Evolutionary conservation across 2,329 filamentous ascomycete genomes (phyloP), one percentile per base, ranked within the genome.

Genomic region (Cladosporium sp.): DNA sequence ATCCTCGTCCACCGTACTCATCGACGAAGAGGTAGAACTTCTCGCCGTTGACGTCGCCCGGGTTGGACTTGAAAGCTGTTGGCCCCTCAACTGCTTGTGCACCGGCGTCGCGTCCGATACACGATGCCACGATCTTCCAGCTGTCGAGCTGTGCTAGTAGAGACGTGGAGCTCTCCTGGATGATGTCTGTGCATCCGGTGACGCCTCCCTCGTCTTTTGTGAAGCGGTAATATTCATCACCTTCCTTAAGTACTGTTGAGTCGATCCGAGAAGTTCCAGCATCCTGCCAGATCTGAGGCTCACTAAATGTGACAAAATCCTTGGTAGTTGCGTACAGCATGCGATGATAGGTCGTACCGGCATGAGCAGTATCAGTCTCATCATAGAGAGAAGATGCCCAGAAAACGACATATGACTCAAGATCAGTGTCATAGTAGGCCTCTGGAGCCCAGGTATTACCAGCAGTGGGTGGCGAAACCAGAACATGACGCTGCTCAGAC

Each of bases 11-110:
- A 1, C 65, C 70, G 56, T 81, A 83, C 61, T 83, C 80, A 45
- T 83, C 80, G 0, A 82, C 78, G 45, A 83, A 82, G 0, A 83
- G 75, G 61, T 81, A 83, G 61, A 75, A 83, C 65, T 80, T 82
- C 15, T 80, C 72, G 8, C 80, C 80, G 54, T 81, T 72, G 3
- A 74, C 72, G 59, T 83, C 80, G 0, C 68, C 69, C 0, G 76
- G 66, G 59, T 83, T 83, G 0, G 78, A 69, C 60, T 77, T 78
- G 72, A 83, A 83, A 0, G 75, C 68, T 0, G 79, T 81, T 0
- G 80, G 80, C 0, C 80, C 80, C 58, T 83, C 80, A 0, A 82
- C 78, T 0, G 72, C 73, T 9, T 68, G 66, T 0, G 77, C 77
- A 0, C 80, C 80, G 0, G 80, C 80, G 3, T 80, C 73, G 7